Evolutionary conservation across 768 basidiomycete genomes (phyloP).

Genomic region (Rhodotorula graminis): DNA sequence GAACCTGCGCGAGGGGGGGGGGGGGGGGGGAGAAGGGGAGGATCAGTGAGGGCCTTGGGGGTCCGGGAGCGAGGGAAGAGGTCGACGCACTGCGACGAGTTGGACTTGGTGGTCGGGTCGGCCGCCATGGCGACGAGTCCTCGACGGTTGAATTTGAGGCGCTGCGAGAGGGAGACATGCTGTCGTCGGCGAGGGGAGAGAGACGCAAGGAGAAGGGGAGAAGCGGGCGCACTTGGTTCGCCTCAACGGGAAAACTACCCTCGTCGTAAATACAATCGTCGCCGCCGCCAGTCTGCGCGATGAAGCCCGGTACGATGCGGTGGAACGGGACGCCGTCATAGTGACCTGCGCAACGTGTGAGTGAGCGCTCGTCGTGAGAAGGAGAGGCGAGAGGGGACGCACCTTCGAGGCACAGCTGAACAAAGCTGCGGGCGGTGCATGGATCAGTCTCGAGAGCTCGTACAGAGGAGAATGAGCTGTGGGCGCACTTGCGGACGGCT

Average conservation of each 20-base stretch:
- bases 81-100: conserved; percentile 75
- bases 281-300: conserved; percentile 87
- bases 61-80: too few relatives aligned
- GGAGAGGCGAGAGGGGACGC: background rate
- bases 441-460: background rate
- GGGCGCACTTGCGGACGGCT: conserved; percentile 60
- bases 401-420: conserved; percentile 43
- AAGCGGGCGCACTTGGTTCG: conserved; percentile 13
- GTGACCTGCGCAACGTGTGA: conserved; percentile 64
- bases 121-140: conserved; percentile 95
- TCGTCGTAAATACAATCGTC: conserved; percentile 96
- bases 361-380: background rate
- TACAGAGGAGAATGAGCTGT: background rate
- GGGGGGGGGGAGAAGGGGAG: background rate
- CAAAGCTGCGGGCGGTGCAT: conserved; percentile 6
- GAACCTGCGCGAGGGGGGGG: conserved; percentile 19
- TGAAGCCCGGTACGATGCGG: conserved; percentile 83
- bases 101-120: conserved; percentile 70
- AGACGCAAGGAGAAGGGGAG: background rate
- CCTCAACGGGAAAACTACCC: conserved; percentile 42
- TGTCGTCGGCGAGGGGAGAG: background rate
- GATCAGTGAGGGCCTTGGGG: too few relatives aligned
- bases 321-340: conserved; percentile 95
- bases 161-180: conserved; percentile 58
- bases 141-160: conserved; percentile 80